Evolutionary conservation across 2,329 filamentous ascomycete genomes (phyloP).

Genomic region (Fusarium gaditjirri): DNA sequence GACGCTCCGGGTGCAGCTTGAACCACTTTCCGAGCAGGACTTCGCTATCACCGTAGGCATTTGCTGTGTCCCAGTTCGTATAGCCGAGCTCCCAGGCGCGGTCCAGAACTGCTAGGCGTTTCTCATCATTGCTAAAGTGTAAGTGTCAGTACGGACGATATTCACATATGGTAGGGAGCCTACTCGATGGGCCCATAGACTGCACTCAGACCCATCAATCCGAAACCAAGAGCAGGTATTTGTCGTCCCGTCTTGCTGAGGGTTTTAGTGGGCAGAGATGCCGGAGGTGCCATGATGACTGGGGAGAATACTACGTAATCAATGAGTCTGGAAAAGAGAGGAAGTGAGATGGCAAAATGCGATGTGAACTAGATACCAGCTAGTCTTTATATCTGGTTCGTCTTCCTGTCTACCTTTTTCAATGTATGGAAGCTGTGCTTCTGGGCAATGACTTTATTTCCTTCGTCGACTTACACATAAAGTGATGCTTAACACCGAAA

Average conservation of each 20-base stretch:
- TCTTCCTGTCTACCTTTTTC: not conserved
- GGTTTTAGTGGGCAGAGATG: not conserved
- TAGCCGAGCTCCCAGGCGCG: not conserved
- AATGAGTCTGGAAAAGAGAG: not conserved
- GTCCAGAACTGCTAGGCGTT: not conserved
- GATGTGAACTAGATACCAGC: fast-evolving
- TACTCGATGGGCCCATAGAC: not conserved
- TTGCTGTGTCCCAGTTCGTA: not conserved
- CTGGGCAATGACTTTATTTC: fast-evolving
- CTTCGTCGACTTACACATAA: not conserved
- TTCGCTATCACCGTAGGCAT: not conserved
- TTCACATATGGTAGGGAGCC: fast-evolving
- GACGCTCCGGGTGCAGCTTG: not conserved
- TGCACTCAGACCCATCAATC: not conserved
- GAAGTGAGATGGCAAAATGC: fast-evolving
- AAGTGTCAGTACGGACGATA: fast-evolving
- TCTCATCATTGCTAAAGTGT: not conserved
- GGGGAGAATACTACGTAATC: too few relatives aligned
- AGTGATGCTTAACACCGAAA: not conserved
- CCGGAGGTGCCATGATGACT: not conserved
- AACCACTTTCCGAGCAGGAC: not conserved
- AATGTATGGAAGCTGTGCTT: too few relatives aligned
- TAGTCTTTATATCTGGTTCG: not conserved
- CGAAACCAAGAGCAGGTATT: not conserved
- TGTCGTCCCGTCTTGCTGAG: not conserved